Evolutionary conservation across 2,329 filamentous ascomycete species (phyloP), one percentile per base, ranked within the genome.

Genomic region (Calonectria honghensis): DNA sequence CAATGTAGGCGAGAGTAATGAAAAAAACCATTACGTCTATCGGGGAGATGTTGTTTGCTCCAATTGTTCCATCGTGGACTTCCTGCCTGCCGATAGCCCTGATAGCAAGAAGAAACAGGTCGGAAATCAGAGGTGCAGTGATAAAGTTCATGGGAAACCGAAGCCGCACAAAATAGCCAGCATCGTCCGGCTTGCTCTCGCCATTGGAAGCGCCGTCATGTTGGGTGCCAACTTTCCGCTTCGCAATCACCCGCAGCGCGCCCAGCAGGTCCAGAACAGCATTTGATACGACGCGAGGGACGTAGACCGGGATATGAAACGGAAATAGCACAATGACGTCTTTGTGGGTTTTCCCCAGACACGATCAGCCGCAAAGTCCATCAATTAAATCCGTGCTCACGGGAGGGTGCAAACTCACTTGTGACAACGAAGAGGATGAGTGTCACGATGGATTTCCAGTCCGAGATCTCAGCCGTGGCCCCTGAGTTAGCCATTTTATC

Each of bases 21-120:
- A 95, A 95, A 84, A 95, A 95, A 20, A 88, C 85, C 92, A 95
- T 94, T 75, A 95, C 94, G 74, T 95, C 93, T 77, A 94, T 89
- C 0, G 93, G 93, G 2, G 87, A 87, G 77, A 95, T 95, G 79
- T 92, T 87, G 78, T 94, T 86, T 1, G 92, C 87, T 0, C 93
- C 93, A 10, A 94, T 83, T 0, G 91, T 94, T 2, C 93, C 94
- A 79, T 91, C 93, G n/a, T 90, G 86, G 0, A 95, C 92, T 83
- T 95, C 94, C 71, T 89, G 77, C 29, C 89, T 85, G 1, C 93
- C 93, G 79, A 95, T 95, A 7, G 93, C 93, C 29, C 88, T 80
- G 66, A 94, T 94, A 50, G 93, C 93, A 6, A 95, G 89, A 29
- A 95, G 85, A 78, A 95, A 94, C 1, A 95, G 88, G 78, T 94